phyloP scores from a whole-genome alignment of 2,329 filamentous ascomycete species.

The Phialophora macrospora region DNA sequence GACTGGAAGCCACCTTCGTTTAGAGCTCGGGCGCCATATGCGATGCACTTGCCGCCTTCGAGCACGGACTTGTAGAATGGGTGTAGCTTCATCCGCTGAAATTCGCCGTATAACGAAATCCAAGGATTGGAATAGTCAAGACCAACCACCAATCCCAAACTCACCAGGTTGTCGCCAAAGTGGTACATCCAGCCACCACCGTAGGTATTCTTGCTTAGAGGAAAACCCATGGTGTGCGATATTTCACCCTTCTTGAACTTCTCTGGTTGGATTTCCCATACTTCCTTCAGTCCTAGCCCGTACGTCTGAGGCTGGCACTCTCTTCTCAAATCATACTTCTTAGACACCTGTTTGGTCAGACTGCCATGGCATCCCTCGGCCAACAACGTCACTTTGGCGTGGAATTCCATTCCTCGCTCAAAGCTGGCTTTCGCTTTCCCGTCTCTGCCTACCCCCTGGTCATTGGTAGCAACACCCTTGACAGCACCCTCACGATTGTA shows the following conservation, averaged over 20 bases:
- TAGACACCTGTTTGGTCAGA: slow-evolving; percentile 90
- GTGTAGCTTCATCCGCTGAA: slow-evolving; percentile 98
- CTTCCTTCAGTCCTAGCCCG: slow-evolving; percentile 90
- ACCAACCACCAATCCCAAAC: slow-evolving; percentile 86
- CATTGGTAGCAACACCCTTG: slow-evolving; percentile 92
- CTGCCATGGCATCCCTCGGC: slow-evolving; percentile 96
- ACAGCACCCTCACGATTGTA: slow-evolving; percentile 87
- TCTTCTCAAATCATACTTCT: slow-evolving; percentile 86
- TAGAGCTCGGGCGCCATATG: slow-evolving; percentile 88
- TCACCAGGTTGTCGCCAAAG: slow-evolving; percentile 96
- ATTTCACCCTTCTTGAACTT: slow-evolving; percentile 89
- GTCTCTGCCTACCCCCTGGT: slow-evolving; percentile 79
- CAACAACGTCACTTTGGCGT: slow-evolving; percentile 87
- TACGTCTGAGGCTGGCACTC: slow-evolving; percentile 96
- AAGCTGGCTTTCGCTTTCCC: slow-evolving; percentile 88
- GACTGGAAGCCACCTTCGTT: slow-evolving; percentile 97
- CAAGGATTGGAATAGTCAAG: slow-evolving; percentile 97
- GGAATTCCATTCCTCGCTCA: slow-evolving; percentile 98
- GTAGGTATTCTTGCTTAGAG: slow-evolving; percentile 84
- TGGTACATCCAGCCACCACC: slow-evolving; percentile 99
- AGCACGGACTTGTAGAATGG: slow-evolving; percentile 84
- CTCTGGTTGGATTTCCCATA: slow-evolving; percentile 93
- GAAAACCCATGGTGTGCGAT: slow-evolving; percentile 90
- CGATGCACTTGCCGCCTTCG: slow-evolving; percentile 97
- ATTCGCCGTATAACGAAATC: slow-evolving; percentile 93